These are phyloP conservation scores for Heterobasidion occidentale DNA, from an alignment of 1,284 basidiomycete genomes.

Conservation along the genomic window DNA sequence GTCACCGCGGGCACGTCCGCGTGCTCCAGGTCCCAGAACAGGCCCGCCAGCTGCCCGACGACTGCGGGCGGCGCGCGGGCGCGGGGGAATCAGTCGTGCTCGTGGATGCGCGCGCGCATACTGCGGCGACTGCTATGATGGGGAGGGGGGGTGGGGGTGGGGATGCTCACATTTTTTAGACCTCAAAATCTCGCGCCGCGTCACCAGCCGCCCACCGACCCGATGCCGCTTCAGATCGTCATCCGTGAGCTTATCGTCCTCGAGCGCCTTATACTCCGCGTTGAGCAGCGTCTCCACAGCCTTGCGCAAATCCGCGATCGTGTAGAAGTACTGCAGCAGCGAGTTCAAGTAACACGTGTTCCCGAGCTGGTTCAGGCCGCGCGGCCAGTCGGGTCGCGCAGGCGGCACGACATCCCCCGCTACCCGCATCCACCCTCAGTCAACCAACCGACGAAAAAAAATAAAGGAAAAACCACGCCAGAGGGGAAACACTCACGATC, in stretches of 20 bases:
- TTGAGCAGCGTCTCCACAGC: slow-evolving; percentile 60
- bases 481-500: slow-evolving; percentile 50
- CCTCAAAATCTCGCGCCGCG: slow-evolving; percentile 69
- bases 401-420: slow-evolving; percentile 53
- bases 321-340: slow-evolving; percentile 77
- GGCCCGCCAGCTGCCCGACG: slow-evolving; percentile 66
- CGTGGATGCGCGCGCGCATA: not conserved
- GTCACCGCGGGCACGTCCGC: slow-evolving; percentile 65
- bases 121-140: not conserved
- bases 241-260: slow-evolving; percentile 67
- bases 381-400: slow-evolving; percentile 58
- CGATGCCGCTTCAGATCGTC: slow-evolving; percentile 75
- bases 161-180: slow-evolving; percentile 70
- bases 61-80: slow-evolving; percentile 35
- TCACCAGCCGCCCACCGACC: slow-evolving; percentile 82
- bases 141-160: not conserved
- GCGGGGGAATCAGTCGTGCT: too few relatives aligned
- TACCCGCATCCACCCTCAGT: slow-evolving; percentile 15
- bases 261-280: slow-evolving; percentile 43
- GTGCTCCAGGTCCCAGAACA: slow-evolving; percentile 76
- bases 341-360: not conserved
- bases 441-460: not conserved
- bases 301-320: slow-evolving; percentile 82
- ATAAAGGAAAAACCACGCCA: slow-evolving; percentile 1
- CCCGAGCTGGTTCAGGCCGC: not conserved